Evolutionary conservation across 148 eudicot species (phyloP), one percentile per base, ranked within the genome.

Genomic region (Selenicereus undatus): DNA sequence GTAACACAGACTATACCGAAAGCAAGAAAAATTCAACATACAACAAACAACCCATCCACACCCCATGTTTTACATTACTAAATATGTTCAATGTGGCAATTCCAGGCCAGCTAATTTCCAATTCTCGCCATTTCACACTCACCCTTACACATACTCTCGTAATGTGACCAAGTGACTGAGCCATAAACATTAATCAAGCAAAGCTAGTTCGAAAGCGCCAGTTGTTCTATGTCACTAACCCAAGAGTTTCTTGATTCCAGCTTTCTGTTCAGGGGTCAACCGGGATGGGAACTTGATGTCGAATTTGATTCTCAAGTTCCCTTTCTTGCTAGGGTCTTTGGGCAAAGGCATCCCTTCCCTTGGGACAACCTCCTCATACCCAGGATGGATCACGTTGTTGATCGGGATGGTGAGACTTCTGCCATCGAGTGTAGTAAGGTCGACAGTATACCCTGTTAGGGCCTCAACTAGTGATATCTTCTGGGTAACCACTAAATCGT

Each of bases 261-360:
- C 78, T 80, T 89, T 92, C 87, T 90, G 93, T 45, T 86, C 89
- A 5, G 83, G 45, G 8, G 85, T 89, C 81, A 91, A 78, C 72
- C 88, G 84, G 3, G 87, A 66, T 3, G 97, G 97, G 70, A 92
- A 92, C 84, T 89, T 89, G 78, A 89, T 80, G 76, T 89, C 86
- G 29, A 92, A 92, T 74, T 92, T 92, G 76, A 92, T 86, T 83
- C 90, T 87, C 80, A 92, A 68, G 70, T 92, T 87, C 43, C 97
- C 97, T 69, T 78, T 89, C 86, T 76, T 89, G 0, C 82, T 81
- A 1, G 93, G 92, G 39, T 92, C 97, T 84, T 92, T 92, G 0
- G 92, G 87, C 11, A 90, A 39, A 0, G 93, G 93, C 97, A 92
- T 92, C 36, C 97, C 97, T 86, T 92, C 97, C 58, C 85, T 80